These are phyloP conservation scores for Isatis tinctoria DNA, from an alignment of 345 rosid genomes.

Conservation along the genomic window DNA sequence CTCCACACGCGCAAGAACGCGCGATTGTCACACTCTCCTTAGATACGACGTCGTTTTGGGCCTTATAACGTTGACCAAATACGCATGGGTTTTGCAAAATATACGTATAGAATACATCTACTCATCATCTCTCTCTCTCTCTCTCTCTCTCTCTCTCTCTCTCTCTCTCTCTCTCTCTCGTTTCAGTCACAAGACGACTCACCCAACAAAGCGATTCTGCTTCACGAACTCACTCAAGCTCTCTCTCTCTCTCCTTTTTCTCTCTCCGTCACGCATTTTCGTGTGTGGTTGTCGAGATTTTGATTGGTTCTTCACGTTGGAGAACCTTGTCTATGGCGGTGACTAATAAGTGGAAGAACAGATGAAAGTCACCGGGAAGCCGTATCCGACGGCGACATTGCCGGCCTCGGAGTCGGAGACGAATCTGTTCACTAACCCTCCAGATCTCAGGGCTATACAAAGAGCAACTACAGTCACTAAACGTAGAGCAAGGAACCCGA, in stretches of 20 bases:
- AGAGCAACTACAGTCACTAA: slow-evolving; percentile 33
- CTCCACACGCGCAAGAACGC: neutral
- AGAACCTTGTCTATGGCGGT: slow-evolving; percentile 16
- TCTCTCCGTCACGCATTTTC: slow-evolving; percentile 17
- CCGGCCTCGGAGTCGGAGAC: slow-evolving; percentile 23
- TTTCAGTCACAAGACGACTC: slow-evolving; percentile 30
- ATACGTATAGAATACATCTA: slow-evolving; percentile 14
- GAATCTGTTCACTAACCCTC: slow-evolving; percentile 27
- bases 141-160: too few species aligned
- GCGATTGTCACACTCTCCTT: neutral
- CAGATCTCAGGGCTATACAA: slow-evolving; percentile 56
- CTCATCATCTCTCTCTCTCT: slow-evolving; percentile 21
- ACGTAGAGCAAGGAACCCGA: slow-evolving; percentile 48
- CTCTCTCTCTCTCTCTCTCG: slow-evolving; percentile 24
- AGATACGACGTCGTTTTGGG: neutral
- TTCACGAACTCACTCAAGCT: slow-evolving; percentile 20
- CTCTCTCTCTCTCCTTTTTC: neutral
- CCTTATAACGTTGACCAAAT: slow-evolving; percentile 23
- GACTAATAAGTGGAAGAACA: slow-evolving; percentile 8
- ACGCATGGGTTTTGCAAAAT: slow-evolving; percentile 11
- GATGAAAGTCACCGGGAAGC: slow-evolving; percentile 75
- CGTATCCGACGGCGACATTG: slow-evolving; percentile 44
- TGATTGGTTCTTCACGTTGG: slow-evolving; percentile 15
- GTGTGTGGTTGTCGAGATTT: slow-evolving; percentile 22
- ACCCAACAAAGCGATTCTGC: slow-evolving; percentile 18